A percentile compares a stretch with the other conserved stretches of the same genome.
Evolutionary conservation across 176 grass and related monocot genomes (phyloP).

Genomic region (Saccharum officinarum): DNA sequence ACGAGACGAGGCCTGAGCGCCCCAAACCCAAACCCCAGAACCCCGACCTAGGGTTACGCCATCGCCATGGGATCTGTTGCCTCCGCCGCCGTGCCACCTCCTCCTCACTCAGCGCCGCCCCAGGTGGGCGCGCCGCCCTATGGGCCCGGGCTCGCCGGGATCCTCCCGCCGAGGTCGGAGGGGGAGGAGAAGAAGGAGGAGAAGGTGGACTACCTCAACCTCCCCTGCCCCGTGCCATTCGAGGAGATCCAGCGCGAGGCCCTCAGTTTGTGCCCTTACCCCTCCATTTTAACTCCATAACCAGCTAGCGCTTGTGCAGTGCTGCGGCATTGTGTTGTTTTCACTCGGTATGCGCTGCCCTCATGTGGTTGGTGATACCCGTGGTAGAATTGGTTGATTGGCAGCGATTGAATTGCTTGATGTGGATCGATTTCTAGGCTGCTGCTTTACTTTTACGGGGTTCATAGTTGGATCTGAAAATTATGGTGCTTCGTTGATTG

Average conservation of each 20-base stretch:
- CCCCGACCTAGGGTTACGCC: slow-evolving; percentile 46
- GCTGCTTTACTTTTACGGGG: background rate
- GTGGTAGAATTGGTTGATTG: background rate
- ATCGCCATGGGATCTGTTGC: slow-evolving; percentile 61
- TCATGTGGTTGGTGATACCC: background rate
- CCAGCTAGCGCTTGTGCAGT: slow-evolving; percentile 9
- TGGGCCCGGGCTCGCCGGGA: slow-evolving; percentile 63
- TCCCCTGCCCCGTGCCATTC: slow-evolving; percentile 87
- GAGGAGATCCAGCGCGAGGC: slow-evolving; percentile 99
- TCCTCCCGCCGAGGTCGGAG: slow-evolving; percentile 63
- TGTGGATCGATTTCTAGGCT: background rate
- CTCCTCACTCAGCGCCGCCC: slow-evolving; percentile 32
- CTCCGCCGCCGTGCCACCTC: slow-evolving; percentile 34
- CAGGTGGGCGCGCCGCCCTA: slow-evolving; percentile 35
- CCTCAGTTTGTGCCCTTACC: slow-evolving; percentile 56
- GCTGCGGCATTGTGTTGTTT: slow-evolving; percentile 33
- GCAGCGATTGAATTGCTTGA: slow-evolving; percentile 13
- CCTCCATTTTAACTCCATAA: background rate
- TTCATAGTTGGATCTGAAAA: slow-evolving; percentile 10
- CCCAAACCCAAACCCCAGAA: slow-evolving; percentile 10
- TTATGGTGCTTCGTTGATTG: background rate
- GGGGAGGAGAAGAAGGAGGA: slow-evolving; percentile 49
- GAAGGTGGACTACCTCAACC: slow-evolving; percentile 95
- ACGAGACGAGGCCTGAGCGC: background rate
- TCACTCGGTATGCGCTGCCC: background rate